Evolutionary conservation across 805 yeast genomes (phyloP), one percentile per base, ranked within the genome.

Genomic region (Starmerella cellae): DNA sequence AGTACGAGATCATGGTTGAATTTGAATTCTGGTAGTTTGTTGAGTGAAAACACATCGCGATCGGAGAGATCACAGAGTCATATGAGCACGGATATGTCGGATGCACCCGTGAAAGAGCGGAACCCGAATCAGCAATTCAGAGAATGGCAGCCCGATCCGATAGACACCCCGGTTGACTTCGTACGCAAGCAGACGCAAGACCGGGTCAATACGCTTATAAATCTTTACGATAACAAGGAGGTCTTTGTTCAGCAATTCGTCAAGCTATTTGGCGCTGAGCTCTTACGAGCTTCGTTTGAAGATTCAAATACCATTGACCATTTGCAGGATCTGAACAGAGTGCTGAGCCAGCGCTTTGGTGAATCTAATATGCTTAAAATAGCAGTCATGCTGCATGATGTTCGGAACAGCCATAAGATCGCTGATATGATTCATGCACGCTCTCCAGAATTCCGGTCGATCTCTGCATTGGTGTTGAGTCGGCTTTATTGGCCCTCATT

Each of bases 91-190:
- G n/a, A n/a, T n/a, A 24, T 24, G 28, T 24, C 28, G 28, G 28
- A 24, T 24, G 28, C 11, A 24, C 28, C 28, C 13, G 11, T 8
- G 11, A 8, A 76, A 71, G 49, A 54, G 75, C 2, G 16, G 29
- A 36, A 13, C 13, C 28, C 28, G 11, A 24, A 24, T 24, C 34
- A 17, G 21, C 21, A 39, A 10, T 49, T 42, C 26, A 18, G 19
- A n/a, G 64, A 70, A 37, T 83, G 95, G 95, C 58, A 59, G 8
- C 95, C 95, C 0, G 94, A 82, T 51, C 95, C 95, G 0, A 70
- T 82, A 14, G 95, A 84, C 61, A 93, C 95, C 0, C 70, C 85
- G n/a, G 82, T 87, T 0, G 94, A 83, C 58, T 84, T 81, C 62
- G 70, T 73, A 35, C 73, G 74, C 46, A 67, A 69, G 35, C 74